Base-by-base conservation (phyloP, 2,329 filamentous ascomycete species). In the Setomelanomma holmii region DNA sequence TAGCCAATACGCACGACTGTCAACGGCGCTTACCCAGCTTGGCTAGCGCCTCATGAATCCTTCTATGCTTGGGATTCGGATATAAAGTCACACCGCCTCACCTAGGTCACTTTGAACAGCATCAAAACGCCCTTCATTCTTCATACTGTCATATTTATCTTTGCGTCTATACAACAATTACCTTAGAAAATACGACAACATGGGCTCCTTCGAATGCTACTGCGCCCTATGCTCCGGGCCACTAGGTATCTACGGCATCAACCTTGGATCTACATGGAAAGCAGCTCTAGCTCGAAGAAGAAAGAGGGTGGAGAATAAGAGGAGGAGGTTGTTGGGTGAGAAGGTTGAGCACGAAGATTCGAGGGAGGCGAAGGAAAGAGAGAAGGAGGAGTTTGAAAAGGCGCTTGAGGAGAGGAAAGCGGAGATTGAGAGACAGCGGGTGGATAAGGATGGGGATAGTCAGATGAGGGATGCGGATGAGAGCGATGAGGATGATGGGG, bases 141-240 rank as follows among this genome's bases (percentile, higher is more conserved):
- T n/a, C n/a, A n/a, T n/a, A n/a, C n/a, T 30, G 24, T 12, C 24
- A 6, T 30, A 30, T 6, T 30, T 12, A 30, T 12, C 12, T 12
- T 30, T 30, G 12, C 24, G 24, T 30, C 6, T 30, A 30, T 30
- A 6, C 12, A 30, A 30, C 6, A 12, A 30, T 30, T 5, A 27
- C 24, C 24, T 12, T 27, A 27, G 6, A 6, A 27, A 27, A 27
- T 12, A 27, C 24, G 6, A 27, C 27, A 30, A 3, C 27, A 61
- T 61, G 63, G 59, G 54, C 1, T 57, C 51, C 1, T 63, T 53
- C 39, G 55, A 63, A 12, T 66, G 63, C 33, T 64, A 58, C 27
- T 67, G 60, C 20, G 58, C 60, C 11, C 38, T 67, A 4, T 66
- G 60, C 30, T 53, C 39, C 6, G 53, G 54, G 4, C 53, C 58